phyloP scores from a whole-genome alignment of 148 eudicot genomes.

The Nepenthes mirabilis region DNA sequence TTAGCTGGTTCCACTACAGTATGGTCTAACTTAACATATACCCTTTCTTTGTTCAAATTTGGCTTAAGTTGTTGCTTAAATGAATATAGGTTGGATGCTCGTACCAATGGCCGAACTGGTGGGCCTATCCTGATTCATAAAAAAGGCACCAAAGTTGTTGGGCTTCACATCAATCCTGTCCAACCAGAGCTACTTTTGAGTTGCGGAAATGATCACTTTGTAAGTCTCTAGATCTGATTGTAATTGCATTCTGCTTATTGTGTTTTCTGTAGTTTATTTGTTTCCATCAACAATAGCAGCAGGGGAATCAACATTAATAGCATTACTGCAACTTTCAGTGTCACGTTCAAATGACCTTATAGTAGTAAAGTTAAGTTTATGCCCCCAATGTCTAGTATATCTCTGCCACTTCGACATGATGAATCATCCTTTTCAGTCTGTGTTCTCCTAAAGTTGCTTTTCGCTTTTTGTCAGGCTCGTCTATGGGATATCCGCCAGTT shows the following conservation, averaged over 20 bases:
- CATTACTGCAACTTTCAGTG: too few relatives aligned
- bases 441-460: neutral
- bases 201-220: slow-evolving; percentile 97
- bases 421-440: neutral
- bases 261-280: neutral
- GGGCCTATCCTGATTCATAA: slow-evolving; percentile 68
- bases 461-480: slow-evolving; percentile 46
- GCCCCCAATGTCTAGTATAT: too few relatives aligned
- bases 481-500: slow-evolving; percentile 84
- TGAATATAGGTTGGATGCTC: slow-evolving; percentile 60
- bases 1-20: too few relatives aligned
- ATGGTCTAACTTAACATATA: too few relatives aligned
- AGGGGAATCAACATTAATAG: too few relatives aligned
- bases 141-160: slow-evolving; percentile 84
- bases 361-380: too few relatives aligned
- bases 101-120: slow-evolving; percentile 46
- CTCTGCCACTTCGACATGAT: too few relatives aligned
- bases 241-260: neutral
- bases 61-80: neutral
- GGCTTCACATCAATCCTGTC: slow-evolving; percentile 89
- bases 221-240: slow-evolving; percentile 22
- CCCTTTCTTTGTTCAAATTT: too few relatives aligned
- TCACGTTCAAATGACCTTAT: too few relatives aligned
- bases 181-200: slow-evolving; percentile 94
- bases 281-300: too few relatives aligned